These are phyloP conservation scores for Hypoxylon sp. DNA, from an alignment of 2,329 filamentous ascomycete genomes.

Conservation along the genomic window DNA sequence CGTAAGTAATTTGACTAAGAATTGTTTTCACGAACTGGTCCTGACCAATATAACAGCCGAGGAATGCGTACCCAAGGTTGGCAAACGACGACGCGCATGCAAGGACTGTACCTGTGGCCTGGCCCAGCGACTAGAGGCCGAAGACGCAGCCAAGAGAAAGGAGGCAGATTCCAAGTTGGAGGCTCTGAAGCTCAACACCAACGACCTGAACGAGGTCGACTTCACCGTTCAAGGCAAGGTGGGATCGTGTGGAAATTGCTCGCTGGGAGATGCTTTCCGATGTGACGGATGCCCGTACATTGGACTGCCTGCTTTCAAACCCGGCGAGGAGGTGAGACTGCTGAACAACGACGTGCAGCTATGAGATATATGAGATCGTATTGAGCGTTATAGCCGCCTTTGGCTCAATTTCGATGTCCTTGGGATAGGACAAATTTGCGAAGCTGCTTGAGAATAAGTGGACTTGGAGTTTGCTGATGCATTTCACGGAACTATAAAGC, in stretches of 20 bases:
- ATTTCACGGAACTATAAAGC: background rate
- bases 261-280: constrained; percentile 88
- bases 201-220: constrained; percentile 90
- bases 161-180: constrained; percentile 72
- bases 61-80: constrained; percentile 87
- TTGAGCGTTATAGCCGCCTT: constrained; percentile 1
- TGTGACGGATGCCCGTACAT: constrained; percentile 68
- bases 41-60: constrained; percentile 65
- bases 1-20: constrained; percentile 69
- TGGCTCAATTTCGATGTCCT: constrained; percentile 1
- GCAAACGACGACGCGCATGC: constrained; percentile 91
- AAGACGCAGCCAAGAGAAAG: constrained; percentile 77
- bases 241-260: constrained; percentile 90
- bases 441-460: constrained; percentile 1
- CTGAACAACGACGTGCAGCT: constrained; percentile 89
- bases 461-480: constrained; percentile 18
- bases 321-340: constrained; percentile 91
- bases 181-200: constrained; percentile 76
- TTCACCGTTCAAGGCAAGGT: constrained; percentile 98
- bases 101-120: constrained; percentile 98
- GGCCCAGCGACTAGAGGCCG: constrained; percentile 84
- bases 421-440: constrained; percentile 3
- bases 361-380: constrained; percentile 54
- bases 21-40: constrained; percentile 11
- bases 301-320: constrained; percentile 88